phyloP scores from a whole-genome alignment of 179 eudicot species.

The Nepenthes alata region DNA sequence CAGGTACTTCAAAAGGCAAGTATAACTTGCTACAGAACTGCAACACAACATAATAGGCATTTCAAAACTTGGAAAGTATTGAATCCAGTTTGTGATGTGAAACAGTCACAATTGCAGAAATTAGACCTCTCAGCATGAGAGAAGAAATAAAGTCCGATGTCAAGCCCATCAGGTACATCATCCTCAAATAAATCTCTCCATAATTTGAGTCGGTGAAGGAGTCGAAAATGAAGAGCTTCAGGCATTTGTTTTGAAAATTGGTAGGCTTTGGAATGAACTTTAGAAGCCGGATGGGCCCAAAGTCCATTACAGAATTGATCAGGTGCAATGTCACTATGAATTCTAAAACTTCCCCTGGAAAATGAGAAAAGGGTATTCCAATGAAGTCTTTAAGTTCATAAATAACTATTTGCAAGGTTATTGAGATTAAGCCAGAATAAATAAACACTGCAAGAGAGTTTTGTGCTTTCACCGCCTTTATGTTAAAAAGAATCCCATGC shows the following conservation, averaged over 20 bases:
- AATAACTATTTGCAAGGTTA: too few relatives aligned
- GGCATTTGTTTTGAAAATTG: slow-evolving; percentile 35
- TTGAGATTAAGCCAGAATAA: too few relatives aligned
- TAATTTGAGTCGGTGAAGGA: slow-evolving; percentile 14
- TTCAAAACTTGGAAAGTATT: slow-evolving; percentile 1
- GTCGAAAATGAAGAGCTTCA: slow-evolving; percentile 18
- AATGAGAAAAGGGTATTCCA: background rate
- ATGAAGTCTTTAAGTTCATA: too few relatives aligned
- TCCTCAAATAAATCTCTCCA: slow-evolving; percentile 23
- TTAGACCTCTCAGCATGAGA: slow-evolving; percentile 24
- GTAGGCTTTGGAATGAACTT: slow-evolving; percentile 20
- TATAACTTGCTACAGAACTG: slow-evolving; percentile 19
- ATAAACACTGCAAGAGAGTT: too few relatives aligned
- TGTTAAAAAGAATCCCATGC: too few relatives aligned
- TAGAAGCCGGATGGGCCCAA: slow-evolving; percentile 29
- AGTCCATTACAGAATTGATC: slow-evolving; percentile 11
- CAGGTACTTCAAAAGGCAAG: slow-evolving; percentile 20
- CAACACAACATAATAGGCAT: slow-evolving; percentile 5
- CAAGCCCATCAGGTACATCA: slow-evolving; percentile 20
- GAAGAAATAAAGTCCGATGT: slow-evolving; percentile 41
- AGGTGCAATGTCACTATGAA: slow-evolving; percentile 3
- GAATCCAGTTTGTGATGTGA: background rate
- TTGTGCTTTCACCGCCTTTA: too few relatives aligned
- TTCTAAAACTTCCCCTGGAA: slow-evolving; percentile 31
- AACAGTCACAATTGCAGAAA: background rate